Conservation (phyloP, 169 alveolate genomes). For the Plasmodium reichenowi region DNA sequence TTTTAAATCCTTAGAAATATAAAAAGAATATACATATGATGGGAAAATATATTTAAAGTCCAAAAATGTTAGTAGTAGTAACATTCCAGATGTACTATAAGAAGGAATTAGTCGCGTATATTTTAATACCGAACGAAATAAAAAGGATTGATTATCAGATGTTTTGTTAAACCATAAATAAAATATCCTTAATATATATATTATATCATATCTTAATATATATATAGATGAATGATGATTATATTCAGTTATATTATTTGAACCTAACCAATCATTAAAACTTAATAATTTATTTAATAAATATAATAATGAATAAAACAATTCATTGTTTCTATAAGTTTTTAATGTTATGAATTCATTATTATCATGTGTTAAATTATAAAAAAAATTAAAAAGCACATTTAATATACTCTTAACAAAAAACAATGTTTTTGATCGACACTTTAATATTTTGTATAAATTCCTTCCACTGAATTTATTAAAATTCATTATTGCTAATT, state of each 20-base stretch:
- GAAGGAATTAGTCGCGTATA: conserved; percentile 72
- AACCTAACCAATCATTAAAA: conserved; percentile 75
- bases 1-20: conserved; percentile 45
- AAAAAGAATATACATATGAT: conserved; percentile 49
- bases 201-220: conserved; percentile 53
- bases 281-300: conserved; percentile 61
- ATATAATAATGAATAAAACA: conserved; percentile 51
- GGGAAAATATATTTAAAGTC: conserved; percentile 67
- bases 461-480: conserved; percentile 67
- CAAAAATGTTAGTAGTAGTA: conserved; percentile 34
- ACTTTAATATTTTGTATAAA: conserved; percentile 42
- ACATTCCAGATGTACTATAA: conserved; percentile 64
- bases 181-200: conserved; percentile 66
- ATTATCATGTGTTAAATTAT: conserved; percentile 46
- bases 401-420: conserved; percentile 59
- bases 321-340: conserved; percentile 63
- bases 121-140: conserved; percentile 54
- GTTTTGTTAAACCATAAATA: conserved; percentile 72
- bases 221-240: conserved; percentile 75
- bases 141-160: conserved; percentile 68
- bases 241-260: conserved; percentile 68
- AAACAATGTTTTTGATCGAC: conserved; percentile 25
- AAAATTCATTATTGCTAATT: conserved; percentile 43
- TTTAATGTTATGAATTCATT: conserved; percentile 25
- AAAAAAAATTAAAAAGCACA: conserved; percentile 62